Evolutionary conservation across 2,329 filamentous ascomycete species (phyloP), one percentile per base, ranked within the genome.

Genomic region (Penicillium glabrum): DNA sequence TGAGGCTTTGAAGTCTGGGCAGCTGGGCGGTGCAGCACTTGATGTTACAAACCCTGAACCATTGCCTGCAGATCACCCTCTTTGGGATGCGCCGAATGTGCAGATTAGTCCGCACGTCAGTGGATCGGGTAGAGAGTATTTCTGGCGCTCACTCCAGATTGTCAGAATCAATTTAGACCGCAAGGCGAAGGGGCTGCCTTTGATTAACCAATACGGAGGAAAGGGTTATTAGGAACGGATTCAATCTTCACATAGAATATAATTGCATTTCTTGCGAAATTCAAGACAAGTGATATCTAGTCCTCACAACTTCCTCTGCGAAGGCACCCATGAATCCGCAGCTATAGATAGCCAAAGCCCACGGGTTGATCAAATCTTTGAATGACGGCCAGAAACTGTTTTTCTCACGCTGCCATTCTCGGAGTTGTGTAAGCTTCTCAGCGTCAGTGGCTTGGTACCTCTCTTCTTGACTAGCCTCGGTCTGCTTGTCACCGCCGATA

Each of bases 41-140:
- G 90, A 93, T 69, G 90, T 93, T 1, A 89, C 89, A 1, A 89
- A 93, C 58, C 90, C 90, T 0, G 90, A 93, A 71, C 90, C 90
- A 0, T 70, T 93, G 60, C 89, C 89, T 0, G 73, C 79, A 2
- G 83, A 87, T 5, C 85, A 89, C 67, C 82, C 84, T 60, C 74
- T 93, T 50, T 93, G 89, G 89, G 81, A 78, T 26, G 78, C 87
- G 14, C 83, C 84, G 58, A 91, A 92, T 70, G 79, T 88, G 16
- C 82, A 88, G 51, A 82, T 93, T 46, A 88, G 85, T 61, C 86
- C 86, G 57, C 87, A 90, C 78, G 75, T 88, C 3, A 87, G 83
- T 72, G 82, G 82, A 0, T 60, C 76, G 43, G 82, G 82, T 1
- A 73, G 70, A 26, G 79, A 79, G 56, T 89, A 89, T 75, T 71